Conservation (phyloP, 306 rosid genomes). For the Lathyrus aphaca region DNA sequence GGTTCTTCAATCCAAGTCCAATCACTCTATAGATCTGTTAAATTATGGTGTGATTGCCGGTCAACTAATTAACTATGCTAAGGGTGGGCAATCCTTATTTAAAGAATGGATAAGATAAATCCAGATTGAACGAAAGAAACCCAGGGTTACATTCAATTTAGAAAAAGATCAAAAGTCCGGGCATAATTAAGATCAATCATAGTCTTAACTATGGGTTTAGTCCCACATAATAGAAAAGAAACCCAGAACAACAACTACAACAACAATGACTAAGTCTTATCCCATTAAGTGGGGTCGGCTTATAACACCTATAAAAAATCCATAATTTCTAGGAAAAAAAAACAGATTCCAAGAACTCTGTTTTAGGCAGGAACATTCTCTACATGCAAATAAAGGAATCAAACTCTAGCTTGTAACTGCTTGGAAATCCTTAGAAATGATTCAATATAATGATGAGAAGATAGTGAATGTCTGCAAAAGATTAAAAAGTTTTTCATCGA, state of each 20-base stretch:
- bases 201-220: not conserved
- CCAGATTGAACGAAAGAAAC: not conserved
- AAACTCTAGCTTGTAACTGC: not conserved
- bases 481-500: not conserved
- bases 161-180: not conserved
- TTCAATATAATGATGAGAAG: too few relatives aligned
- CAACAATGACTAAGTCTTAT: too few relatives aligned
- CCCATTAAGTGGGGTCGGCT: too few relatives aligned
- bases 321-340: not conserved
- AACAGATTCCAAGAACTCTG: not conserved
- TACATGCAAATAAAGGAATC: not conserved
- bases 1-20: not conserved
- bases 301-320: not conserved
- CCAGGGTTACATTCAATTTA: not conserved
- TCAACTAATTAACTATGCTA: conserved; percentile 5
- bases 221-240: not conserved
- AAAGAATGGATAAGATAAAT: not conserved
- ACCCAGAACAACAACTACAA: not conserved
- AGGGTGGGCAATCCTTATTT: conserved; percentile 1
- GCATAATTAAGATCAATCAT: not conserved
- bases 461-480: not conserved
- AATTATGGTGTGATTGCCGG: conserved; percentile 1
- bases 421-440: not conserved
- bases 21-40: not conserved
- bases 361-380: not conserved